These are phyloP conservation scores for Dactylorhiza incarnata DNA, from an alignment of 106 monocot species.

Conservation along the genomic window DNA sequence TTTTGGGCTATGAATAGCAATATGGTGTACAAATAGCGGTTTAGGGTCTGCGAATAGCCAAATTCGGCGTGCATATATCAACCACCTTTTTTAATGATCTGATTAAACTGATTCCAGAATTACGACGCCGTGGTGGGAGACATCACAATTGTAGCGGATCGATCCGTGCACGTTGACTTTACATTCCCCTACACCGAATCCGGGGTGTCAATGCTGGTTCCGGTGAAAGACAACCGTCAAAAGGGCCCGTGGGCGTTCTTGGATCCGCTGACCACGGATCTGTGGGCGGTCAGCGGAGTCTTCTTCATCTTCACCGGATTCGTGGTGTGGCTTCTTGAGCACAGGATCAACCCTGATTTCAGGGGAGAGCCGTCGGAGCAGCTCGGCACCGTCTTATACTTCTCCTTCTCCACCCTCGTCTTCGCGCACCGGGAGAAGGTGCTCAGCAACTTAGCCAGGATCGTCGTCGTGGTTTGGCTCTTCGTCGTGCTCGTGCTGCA, in stretches of 20 bases:
- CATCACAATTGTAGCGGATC: slow-evolving; percentile 43
- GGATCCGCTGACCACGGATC: slow-evolving; percentile 29
- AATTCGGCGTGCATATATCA: too few species aligned
- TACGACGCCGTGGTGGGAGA: slow-evolving; percentile 57
- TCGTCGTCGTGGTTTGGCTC: slow-evolving; percentile 69
- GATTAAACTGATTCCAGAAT: slow-evolving; percentile 9
- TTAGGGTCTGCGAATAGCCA: too few species aligned
- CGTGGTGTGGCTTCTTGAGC: slow-evolving; percentile 20
- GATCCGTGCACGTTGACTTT: slow-evolving; percentile 46
- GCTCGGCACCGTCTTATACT: slow-evolving; percentile 18
- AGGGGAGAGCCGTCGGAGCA: slow-evolving; percentile 5
- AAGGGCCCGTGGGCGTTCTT: slow-evolving; percentile 36
- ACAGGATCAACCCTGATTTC: slow-evolving; percentile 19
- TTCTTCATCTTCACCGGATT: slow-evolving; percentile 34
- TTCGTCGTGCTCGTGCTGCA: slow-evolving; percentile 74
- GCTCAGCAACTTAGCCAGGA: slow-evolving; percentile 41
- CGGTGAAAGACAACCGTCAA: slow-evolving; percentile 19
- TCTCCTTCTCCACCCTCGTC: slow-evolving; percentile 21
- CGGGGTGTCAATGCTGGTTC: slow-evolving; percentile 53
- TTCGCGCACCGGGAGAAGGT: slow-evolving; percentile 46
- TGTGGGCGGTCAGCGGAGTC: slow-evolving; percentile 29
- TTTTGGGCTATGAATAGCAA: too few species aligned
- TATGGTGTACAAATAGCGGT: too few species aligned
- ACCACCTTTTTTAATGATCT: too few species aligned
- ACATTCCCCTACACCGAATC: slow-evolving; percentile 40